Evolutionary conservation across 2,329 filamentous ascomycete species (phyloP).

Genomic region (Fusarium sp.): DNA sequence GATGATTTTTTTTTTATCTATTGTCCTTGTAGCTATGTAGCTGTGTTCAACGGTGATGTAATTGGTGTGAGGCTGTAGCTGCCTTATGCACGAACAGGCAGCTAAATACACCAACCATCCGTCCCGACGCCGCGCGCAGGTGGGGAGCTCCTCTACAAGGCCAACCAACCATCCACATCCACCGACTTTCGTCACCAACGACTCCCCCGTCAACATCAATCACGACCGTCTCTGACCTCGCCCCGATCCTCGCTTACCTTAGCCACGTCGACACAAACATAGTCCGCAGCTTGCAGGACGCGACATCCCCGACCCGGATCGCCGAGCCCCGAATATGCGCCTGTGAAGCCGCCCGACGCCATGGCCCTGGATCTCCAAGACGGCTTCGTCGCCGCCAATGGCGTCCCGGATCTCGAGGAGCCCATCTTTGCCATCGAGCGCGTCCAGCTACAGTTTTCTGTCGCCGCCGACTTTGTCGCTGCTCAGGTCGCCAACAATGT

Average conservation of each 20-base stretch:
- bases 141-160: constrained; percentile 28
- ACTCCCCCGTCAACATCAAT: constrained; percentile 21
- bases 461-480: constrained; percentile 95
- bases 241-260: background rate
- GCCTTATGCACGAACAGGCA: constrained; percentile 27
- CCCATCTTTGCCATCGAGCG: constrained; percentile 96
- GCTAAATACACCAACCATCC: constrained; percentile 8
- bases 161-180: constrained; percentile 14
- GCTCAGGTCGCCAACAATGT: constrained; percentile 98
- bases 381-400: constrained; percentile 77
- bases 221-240: background rate
- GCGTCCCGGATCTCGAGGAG: constrained; percentile 68
- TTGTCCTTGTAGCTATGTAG: background rate
- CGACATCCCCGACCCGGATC: background rate
- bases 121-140: background rate
- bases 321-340: constrained; percentile 36
- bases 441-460: constrained; percentile 92
- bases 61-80: constrained; percentile 15
- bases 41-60: constrained; percentile 34
- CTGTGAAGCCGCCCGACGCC: constrained; percentile 32
- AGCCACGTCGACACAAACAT: background rate
- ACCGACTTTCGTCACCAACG: constrained; percentile 28
- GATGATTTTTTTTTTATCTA: background rate
- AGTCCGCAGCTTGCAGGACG: constrained; percentile 1
- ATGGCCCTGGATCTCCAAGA: constrained; percentile 59